Percentiles rank a stretch among this genome's conserved stretches.
These are phyloP conservation scores for Colletotrichum sublineola DNA, from an alignment of 2,329 filamentous ascomycete genomes.

Conservation along the genomic window DNA sequence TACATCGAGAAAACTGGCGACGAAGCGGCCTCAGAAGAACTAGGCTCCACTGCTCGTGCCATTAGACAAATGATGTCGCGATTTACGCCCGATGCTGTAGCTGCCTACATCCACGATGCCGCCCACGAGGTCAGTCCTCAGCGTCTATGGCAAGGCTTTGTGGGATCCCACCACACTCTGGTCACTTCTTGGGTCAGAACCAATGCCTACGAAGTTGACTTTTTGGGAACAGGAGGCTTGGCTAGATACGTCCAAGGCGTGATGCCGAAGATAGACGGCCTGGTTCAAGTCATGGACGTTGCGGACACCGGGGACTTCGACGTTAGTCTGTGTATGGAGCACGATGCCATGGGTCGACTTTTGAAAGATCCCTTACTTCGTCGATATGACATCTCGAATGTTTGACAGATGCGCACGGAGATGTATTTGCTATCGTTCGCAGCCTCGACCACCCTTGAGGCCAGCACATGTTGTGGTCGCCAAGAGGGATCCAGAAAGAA, in stretches of 20 bases:
- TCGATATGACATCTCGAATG: neutral
- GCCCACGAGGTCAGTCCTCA: constrained; percentile 60
- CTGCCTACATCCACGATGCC: constrained; percentile 57
- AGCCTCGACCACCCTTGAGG: fast-evolving
- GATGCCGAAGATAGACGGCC: constrained; percentile 58
- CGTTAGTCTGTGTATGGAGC: constrained; percentile 51
- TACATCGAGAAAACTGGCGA: constrained; percentile 48
- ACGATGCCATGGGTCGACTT: constrained; percentile 47
- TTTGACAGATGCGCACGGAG: neutral
- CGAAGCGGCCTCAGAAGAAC: neutral
- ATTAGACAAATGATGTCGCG: constrained; percentile 53
- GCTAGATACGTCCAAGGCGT: constrained; percentile 56
- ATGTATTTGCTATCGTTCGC: fast-evolving
- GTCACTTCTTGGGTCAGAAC: constrained; percentile 60
- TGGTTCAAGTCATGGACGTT: constrained; percentile 57
- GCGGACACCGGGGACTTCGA: constrained; percentile 51
- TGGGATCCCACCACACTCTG: constrained; percentile 57
- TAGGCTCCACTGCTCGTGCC: constrained; percentile 46
- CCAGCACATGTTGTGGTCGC: neutral
- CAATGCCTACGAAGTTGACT: constrained; percentile 57
- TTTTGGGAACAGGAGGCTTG: constrained; percentile 46
- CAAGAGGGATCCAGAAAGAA: fast-evolving
- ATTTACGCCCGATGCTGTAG: constrained; percentile 55
- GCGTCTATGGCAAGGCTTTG: constrained; percentile 61
- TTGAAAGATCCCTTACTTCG: constrained; percentile 46